A percentile compares a stretch with the other conserved stretches of the same genome.
Evolutionary conservation across 768 basidiomycete genomes (phyloP).

Genomic region (Daedaleopsis sinensis): DNA sequence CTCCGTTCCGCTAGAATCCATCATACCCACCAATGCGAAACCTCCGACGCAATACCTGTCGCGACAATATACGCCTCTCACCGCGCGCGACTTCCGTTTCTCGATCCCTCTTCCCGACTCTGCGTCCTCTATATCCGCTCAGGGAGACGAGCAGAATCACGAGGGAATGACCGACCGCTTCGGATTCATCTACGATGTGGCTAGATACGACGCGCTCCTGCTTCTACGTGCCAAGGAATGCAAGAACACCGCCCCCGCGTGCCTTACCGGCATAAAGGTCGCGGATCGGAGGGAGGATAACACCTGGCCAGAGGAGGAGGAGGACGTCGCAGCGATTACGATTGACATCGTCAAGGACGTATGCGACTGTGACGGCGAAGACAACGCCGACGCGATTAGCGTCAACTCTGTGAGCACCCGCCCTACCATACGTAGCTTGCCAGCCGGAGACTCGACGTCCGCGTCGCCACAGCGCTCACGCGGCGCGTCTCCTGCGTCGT

Average conservation of each 20-base stretch:
- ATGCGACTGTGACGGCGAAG: constrained; percentile 45
- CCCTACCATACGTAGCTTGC: constrained; percentile 22
- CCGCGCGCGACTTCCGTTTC: constrained; percentile 75
- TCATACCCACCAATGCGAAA: constrained; percentile 77
- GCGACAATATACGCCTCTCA: constrained; percentile 71
- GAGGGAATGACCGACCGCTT: constrained; percentile 81
- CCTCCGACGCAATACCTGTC: constrained; percentile 87
- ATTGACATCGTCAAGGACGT: constrained; percentile 43
- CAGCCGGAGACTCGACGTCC: constrained; percentile 25
- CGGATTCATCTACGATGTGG: constrained; percentile 89
- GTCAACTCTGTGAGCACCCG: constrained; percentile 26
- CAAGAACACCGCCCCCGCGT: constrained; percentile 77
- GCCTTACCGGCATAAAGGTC: constrained; percentile 85
- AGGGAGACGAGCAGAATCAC: constrained; percentile 53
- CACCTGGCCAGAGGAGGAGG: constrained; percentile 73
- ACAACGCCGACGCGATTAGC: constrained; percentile 20
- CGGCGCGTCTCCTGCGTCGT: constrained; percentile 50
- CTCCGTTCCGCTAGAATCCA: constrained; percentile 75
- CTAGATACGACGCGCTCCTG: constrained; percentile 78
- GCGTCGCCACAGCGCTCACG: constrained; percentile 31
- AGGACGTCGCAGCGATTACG: constrained; percentile 37
- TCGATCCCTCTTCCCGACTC: constrained; percentile 63
- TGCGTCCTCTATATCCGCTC: constrained; percentile 55
- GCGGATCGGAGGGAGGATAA: constrained; percentile 82
- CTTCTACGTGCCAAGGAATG: constrained; percentile 75